Evolutionary conservation across 805 yeast species (phyloP), one percentile per base, ranked within the genome.

Genomic region (Kodamaea restingae): DNA sequence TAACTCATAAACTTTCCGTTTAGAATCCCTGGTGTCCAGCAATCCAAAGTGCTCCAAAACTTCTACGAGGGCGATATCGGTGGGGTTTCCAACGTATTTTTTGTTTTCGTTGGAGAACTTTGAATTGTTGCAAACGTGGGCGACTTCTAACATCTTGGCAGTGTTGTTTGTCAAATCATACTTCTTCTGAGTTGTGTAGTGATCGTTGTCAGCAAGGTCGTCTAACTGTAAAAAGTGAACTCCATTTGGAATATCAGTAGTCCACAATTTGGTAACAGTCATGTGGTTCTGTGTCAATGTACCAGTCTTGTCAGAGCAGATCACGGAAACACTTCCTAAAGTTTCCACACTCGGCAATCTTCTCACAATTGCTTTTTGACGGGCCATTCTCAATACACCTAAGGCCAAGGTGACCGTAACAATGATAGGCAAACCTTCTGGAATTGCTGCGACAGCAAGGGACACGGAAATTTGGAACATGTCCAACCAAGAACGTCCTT

Each of bases 401-500:
- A 93, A 70, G 0, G 98, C 99, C 46, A 93, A 70, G 0, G 98
- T 93, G 7, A 93, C 98, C 4, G 99, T 91, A 29, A 93, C 98
- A 59, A 93, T 93, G 53, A 93, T 93, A 0, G 99, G 98, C 49
- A 93, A 75, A 39, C 99, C 99, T 63, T 93, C 99, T 4, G 99
- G 99, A 51, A 93, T 93, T 3, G 98, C 98, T 36, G 99, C 99
- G 14, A 93, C 99, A 2, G 98, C 99, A 46, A 93, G 71, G 1
- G 97, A 88, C 7, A 93, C 99, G 1, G 96, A 87, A 42, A 93
- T 88, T 61, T 91, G 96, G 65, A 93, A 91, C 97, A 95, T 93
- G 47, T 93, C 98, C 42, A 93, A 73, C 96, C 97, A 90, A 7
- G 85, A 75, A 46, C 95, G 83, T 35, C 98, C 98, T 66, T 93